Evolutionary conservation across 805 yeast genomes (phyloP).

Genomic region (Pichia sporocuriosa): DNA sequence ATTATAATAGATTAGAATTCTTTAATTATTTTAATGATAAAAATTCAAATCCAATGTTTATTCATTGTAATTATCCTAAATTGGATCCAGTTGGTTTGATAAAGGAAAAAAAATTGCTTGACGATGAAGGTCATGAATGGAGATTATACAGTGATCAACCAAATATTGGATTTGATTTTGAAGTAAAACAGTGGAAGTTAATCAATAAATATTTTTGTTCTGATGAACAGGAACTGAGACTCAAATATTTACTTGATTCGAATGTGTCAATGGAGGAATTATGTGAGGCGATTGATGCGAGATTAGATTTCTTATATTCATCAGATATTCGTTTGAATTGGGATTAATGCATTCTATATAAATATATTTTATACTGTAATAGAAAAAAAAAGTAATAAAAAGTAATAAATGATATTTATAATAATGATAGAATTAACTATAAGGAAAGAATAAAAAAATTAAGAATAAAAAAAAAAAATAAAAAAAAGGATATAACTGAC

Average conservation of each 20-base stretch:
- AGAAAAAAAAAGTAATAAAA: too few species aligned
- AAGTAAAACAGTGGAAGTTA: slow-evolving; percentile 49
- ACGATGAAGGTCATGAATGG: slow-evolving; percentile 17
- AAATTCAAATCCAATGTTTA: slow-evolving; percentile 31
- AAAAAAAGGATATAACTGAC: too few species aligned
- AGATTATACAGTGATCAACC: slow-evolving; percentile 28
- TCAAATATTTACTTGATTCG: slow-evolving; percentile 20
- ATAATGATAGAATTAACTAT: too few species aligned
- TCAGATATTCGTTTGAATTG: background rate
- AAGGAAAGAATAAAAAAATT: too few species aligned
- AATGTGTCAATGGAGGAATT: slow-evolving; percentile 23
- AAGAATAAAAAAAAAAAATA: too few species aligned
- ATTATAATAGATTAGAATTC: slow-evolving; percentile 15
- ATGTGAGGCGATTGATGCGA: slow-evolving; percentile 1
- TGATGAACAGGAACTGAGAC: slow-evolving; percentile 14
- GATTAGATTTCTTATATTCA: slow-evolving; percentile 4
- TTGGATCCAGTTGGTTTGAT: slow-evolving; percentile 38
- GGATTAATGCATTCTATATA: too few species aligned
- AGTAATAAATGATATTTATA: too few species aligned
- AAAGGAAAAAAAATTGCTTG: slow-evolving; percentile 30
- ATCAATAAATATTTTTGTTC: slow-evolving; percentile 37
- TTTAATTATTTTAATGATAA: slow-evolving; percentile 20
- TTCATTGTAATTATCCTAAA: slow-evolving; percentile 51
- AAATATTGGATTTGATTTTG: slow-evolving; percentile 44
- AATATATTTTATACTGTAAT: too few species aligned